phyloP scores from a whole-genome alignment of 78 protist species.

The Dictyostelium capitatum region DNA sequence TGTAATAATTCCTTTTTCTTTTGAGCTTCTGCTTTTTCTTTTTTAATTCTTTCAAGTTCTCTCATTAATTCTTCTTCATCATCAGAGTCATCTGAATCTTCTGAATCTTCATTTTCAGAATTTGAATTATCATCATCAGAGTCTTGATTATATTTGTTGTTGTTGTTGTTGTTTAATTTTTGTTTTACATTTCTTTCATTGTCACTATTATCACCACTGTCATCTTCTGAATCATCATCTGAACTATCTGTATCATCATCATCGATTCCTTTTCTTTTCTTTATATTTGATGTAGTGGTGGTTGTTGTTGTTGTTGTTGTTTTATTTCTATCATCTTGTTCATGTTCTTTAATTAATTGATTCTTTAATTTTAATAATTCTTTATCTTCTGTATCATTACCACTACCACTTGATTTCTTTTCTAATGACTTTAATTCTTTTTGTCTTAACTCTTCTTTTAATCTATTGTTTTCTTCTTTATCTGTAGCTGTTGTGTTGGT shows the following conservation, averaged over 20 bases:
- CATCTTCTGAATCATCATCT: slow-evolving; percentile 14
- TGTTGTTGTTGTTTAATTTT: not conserved
- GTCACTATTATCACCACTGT: not conserved
- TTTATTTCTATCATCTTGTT: not conserved
- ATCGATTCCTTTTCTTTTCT: slow-evolving; percentile 46
- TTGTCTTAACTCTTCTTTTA: not conserved
- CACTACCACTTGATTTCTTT: not conserved
- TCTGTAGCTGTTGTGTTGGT: not conserved
- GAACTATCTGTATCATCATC: slow-evolving; percentile 72
- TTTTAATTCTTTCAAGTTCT: slow-evolving; percentile 69
- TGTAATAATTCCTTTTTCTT: slow-evolving; percentile 43
- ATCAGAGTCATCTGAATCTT: slow-evolving; percentile 42
- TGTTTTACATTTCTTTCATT: not conserved
- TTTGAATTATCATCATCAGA: not conserved
- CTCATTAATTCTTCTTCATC: slow-evolving; percentile 76
- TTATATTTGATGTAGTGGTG: not conserved
- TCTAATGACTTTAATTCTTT: slow-evolving; percentile 28
- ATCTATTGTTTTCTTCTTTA: slow-evolving; percentile 4
- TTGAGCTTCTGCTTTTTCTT: slow-evolving; percentile 53
- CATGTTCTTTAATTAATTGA: slow-evolving; percentile 18
- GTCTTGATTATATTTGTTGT: not conserved
- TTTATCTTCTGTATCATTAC: not conserved
- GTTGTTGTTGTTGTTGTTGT: slow-evolving; percentile 26
- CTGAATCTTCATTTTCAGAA: slow-evolving; percentile 33
- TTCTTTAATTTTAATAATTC: slow-evolving; percentile 38